These are phyloP conservation scores for Bruguiera sexangula DNA, from an alignment of 345 rosid genomes.

Conservation along the genomic window DNA sequence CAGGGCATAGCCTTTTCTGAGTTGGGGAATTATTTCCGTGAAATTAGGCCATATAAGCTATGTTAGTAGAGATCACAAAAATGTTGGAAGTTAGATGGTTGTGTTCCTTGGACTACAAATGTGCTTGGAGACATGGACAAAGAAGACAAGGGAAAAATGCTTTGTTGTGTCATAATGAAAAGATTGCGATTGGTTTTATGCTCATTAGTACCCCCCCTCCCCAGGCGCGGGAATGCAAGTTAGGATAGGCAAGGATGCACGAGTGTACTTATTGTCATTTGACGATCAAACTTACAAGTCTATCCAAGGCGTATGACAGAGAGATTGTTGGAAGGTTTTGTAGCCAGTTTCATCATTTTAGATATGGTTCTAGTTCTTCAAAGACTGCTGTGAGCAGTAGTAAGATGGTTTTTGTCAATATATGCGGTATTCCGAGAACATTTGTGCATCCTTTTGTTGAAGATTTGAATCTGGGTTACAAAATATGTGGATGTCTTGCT, in stretches of 20 bases:
- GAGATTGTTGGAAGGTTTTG: conserved; percentile 64
- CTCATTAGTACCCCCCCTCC: too few species aligned
- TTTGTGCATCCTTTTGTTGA: too few species aligned
- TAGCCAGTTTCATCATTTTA: conserved; percentile 86
- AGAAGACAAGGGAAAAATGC: conserved; percentile 75
- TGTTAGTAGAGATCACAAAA: conserved; percentile 59
- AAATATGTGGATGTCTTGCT: too few species aligned
- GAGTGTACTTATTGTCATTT: conserved; percentile 42
- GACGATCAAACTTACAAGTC: conserved; percentile 49
- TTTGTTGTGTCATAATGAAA: conserved; percentile 29
- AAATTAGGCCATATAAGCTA: conserved; percentile 67
- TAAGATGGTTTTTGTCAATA: too few species aligned
- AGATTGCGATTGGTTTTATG: too few species aligned
- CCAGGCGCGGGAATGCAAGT: too few species aligned
- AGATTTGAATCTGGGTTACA: too few species aligned
- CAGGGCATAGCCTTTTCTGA: conserved; percentile 71
- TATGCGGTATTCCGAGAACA: too few species aligned
- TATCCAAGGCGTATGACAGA: conserved; percentile 57
- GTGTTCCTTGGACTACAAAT: conserved; percentile 47
- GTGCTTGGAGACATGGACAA: conserved; percentile 73
- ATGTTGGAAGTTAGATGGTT: conserved; percentile 57
- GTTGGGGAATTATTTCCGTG: conserved; percentile 58
- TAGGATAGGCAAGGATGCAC: too few species aligned
- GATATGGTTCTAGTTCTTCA: conserved; percentile 63
- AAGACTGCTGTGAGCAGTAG: conserved; percentile 5